Percentiles rank a stretch among this genome's conserved stretches.
These are phyloP conservation scores for Dovyalis caffra DNA, from an alignment of 345 rosid genomes.

Conservation along the genomic window DNA sequence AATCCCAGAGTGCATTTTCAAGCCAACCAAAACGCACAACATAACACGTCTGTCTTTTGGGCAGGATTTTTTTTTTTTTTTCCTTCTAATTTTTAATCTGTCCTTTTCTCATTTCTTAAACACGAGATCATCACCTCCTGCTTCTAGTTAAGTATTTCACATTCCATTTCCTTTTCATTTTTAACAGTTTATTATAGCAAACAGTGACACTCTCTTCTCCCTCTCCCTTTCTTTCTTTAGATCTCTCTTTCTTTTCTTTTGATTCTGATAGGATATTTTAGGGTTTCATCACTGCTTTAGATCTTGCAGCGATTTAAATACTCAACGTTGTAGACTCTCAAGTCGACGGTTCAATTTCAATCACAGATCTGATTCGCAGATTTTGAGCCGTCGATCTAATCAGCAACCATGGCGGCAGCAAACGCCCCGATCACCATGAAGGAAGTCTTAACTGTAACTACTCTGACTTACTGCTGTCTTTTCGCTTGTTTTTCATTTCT, in stretches of 20 bases:
- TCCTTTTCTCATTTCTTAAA: not conserved
- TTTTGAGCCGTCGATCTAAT: constrained; percentile 40
- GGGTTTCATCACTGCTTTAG: constrained; percentile 19
- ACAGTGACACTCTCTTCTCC: not conserved
- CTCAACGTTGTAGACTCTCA: not conserved
- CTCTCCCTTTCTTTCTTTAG: not conserved
- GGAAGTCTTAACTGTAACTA: constrained; percentile 72
- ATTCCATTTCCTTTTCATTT: not conserved
- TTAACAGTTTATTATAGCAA: not conserved
- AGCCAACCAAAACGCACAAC: not conserved
- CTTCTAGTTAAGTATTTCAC: not conserved
- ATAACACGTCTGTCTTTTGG: not conserved
- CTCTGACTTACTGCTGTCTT: not conserved
- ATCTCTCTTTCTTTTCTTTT: not conserved
- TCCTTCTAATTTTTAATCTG: too few relatives aligned
- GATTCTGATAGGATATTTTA: not conserved
- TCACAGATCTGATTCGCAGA: constrained; percentile 40
- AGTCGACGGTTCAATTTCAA: constrained; percentile 14
- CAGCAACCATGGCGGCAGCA: constrained; percentile 74
- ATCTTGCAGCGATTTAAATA: constrained; percentile 23
- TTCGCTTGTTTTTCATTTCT: not conserved
- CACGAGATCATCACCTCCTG: not conserved
- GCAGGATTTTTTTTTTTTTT: not conserved
- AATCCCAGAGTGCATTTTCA: not conserved
- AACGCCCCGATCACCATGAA: constrained; percentile 93